Base-by-base conservation (phyloP, 768 basidiomycete species). In the Termitomyces sp. region DNA sequence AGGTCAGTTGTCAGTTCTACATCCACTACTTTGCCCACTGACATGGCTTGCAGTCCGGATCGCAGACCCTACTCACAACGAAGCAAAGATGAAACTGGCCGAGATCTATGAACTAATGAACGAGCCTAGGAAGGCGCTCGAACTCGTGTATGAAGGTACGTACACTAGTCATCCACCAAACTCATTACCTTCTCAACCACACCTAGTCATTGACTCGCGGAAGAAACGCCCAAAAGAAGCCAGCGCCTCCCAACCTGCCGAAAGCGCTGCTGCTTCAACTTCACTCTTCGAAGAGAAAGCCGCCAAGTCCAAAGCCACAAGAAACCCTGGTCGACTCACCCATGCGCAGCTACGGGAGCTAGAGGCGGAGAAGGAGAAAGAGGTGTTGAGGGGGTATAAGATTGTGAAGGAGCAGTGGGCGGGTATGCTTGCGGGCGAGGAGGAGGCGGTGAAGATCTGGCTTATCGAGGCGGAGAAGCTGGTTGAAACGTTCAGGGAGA, bases 71-170 rank as follows among this genome's bases (percentile, higher is more conserved):
- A 79, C 80, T 0, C 82, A 92, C 63, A 84, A 86, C 64, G 91
- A 95, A 30, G 88, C 87, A 27, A 94, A 93, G 70, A 87, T 95
- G 82, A 89, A 91, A 61, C 80, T 98, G 0, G 96, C 95, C 0
- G 91, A 91, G 62, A 84, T 95, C 14, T 92, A 93, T 62, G 96
- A 99, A 70, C 85, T 91, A 12, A 73, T 88, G 62, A 86, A 89
- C 44, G 84, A 94, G 61, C 86, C 89, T 1, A 77, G 85, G 16
- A 88, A 88, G 66, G 96, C 96, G 0, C 78, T 97, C 0, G 86
- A 90, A 7, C 73, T 97, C 0, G 89, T 95, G 14, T 87, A 88
- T 52, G 82, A 94, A 82, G 93, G 95, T 92, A 61, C 5, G 72
- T 45, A 9, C 10, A 36, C n/a, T 22, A 5, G 6, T 9, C 18